Conservation (phyloP, 106 monocot species). For the Posidonia australis region DNA sequence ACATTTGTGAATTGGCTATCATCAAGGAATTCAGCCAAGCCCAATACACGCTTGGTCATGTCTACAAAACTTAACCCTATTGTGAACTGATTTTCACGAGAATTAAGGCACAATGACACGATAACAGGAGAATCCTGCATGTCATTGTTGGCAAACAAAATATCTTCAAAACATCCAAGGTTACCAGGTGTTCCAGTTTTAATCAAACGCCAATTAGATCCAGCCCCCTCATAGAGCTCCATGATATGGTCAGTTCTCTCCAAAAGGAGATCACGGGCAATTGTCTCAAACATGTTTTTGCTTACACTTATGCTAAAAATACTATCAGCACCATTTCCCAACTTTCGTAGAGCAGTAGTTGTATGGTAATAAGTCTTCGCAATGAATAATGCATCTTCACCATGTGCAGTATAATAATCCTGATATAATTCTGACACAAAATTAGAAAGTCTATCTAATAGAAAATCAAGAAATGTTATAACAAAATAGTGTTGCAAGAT, state of each 20-base stretch:
- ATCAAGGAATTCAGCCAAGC: constrained; percentile 88
- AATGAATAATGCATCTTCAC: constrained; percentile 85
- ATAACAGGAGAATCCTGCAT: constrained; percentile 97
- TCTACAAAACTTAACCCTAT: constrained; percentile 85
- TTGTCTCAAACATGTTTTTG: constrained; percentile 90
- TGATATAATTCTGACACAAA: constrained; percentile 11
- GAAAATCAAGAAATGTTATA: not conserved
- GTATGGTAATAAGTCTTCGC: constrained; percentile 95
- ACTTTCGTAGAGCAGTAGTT: constrained; percentile 67
- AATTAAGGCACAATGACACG: constrained; percentile 54
- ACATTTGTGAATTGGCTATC: constrained; percentile 89
- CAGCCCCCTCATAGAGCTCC: constrained; percentile 97
- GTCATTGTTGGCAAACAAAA: constrained; percentile 97
- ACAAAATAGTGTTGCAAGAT: not conserved
- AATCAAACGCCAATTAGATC: constrained; percentile 78
- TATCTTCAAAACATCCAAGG: constrained; percentile 87
- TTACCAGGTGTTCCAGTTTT: constrained; percentile 91
- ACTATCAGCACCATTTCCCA: constrained; percentile 60
- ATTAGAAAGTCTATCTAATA: not conserved
- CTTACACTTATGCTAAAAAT: constrained; percentile 76
- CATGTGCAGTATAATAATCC: constrained; percentile 97
- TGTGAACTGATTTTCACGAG: constrained; percentile 62
- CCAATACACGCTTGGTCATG: constrained; percentile 63
- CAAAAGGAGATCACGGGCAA: constrained; percentile 78
- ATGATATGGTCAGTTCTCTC: constrained; percentile 85